phyloP scores from a whole-genome alignment of 495 filamentous ascomycete species.

The Margaritispora aquatica region DNA sequence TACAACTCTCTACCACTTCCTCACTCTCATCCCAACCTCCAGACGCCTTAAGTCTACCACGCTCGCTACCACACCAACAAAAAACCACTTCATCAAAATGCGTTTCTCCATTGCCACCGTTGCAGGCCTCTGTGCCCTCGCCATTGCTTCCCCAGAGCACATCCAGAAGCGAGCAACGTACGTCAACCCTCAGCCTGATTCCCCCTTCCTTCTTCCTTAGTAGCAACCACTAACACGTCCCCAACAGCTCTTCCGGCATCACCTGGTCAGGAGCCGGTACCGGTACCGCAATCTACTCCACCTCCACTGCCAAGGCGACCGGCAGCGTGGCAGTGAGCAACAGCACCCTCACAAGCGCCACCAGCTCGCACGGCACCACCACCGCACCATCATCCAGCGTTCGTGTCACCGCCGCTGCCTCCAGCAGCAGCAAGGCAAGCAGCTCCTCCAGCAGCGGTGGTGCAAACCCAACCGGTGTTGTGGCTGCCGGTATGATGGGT shows the following conservation, averaged over 20 bases:
- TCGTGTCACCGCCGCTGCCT: too few species aligned
- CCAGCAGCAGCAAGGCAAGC: background rate
- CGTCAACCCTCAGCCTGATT: too few species aligned
- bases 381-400: background rate
- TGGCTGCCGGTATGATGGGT: conserved; percentile 12
- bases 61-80: background rate
- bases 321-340: background rate
- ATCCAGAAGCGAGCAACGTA: background rate
- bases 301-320: background rate
- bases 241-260: too few species aligned
- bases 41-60: background rate
- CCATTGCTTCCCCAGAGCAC: background rate
- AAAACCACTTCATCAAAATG: background rate
- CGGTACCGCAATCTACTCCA: background rate
- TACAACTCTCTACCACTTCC: too few species aligned
- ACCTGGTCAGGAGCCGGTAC: too few species aligned
- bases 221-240: too few species aligned
- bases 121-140: conserved; percentile 3
- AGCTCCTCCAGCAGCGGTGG: background rate
- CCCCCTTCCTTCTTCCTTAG: too few species aligned
- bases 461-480: conserved; percentile 8
- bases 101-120: background rate
- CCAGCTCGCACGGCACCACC: background rate
- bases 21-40: background rate
- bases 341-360: background rate